These are phyloP conservation scores for Lathyrus aphaca DNA, from an alignment of 306 rosid species.

Conservation along the genomic window DNA sequence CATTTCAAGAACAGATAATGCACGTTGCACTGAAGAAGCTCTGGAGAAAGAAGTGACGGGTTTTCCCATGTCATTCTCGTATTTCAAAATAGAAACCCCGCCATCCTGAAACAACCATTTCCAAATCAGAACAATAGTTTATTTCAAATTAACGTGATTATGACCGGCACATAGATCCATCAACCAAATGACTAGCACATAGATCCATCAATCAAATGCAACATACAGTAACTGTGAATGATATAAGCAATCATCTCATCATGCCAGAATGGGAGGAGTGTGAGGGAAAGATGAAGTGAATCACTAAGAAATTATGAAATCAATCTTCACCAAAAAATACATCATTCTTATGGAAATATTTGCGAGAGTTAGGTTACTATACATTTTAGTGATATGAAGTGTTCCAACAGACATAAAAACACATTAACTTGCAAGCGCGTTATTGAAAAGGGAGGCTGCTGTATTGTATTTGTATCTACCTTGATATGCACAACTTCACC, in stretches of 20 bases:
- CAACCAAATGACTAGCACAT: slow-evolving; percentile 25
- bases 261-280: slow-evolving; percentile 15
- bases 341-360: slow-evolving; percentile 15
- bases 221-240: slow-evolving; percentile 27
- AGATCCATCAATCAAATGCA: slow-evolving; percentile 21
- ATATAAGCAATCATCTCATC: slow-evolving; percentile 18
- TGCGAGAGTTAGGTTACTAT: slow-evolving; percentile 18
- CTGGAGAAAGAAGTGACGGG: slow-evolving; percentile 60
- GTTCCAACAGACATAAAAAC: slow-evolving; percentile 19
- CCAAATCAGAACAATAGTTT: slow-evolving; percentile 5
- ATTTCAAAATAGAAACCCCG: slow-evolving; percentile 78
- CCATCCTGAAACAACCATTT: slow-evolving; percentile 76
- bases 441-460: slow-evolving; percentile 16
- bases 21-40: slow-evolving; percentile 87
- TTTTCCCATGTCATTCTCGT: slow-evolving; percentile 69
- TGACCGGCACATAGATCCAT: slow-evolving; percentile 24
- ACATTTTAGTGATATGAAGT: slow-evolving; percentile 21
- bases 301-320: slow-evolving; percentile 7
- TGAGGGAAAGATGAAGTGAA: slow-evolving; percentile 24
- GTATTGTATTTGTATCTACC: slow-evolving; percentile 49
- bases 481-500: slow-evolving; percentile 95
- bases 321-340: slow-evolving; percentile 20
- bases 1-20: slow-evolving; percentile 94
- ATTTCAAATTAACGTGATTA: slow-evolving; percentile 19
- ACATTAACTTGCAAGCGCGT: slow-evolving; percentile 6